phyloP scores from a whole-genome alignment of 345 rosid genomes.

The Camelina neglecta region DNA sequence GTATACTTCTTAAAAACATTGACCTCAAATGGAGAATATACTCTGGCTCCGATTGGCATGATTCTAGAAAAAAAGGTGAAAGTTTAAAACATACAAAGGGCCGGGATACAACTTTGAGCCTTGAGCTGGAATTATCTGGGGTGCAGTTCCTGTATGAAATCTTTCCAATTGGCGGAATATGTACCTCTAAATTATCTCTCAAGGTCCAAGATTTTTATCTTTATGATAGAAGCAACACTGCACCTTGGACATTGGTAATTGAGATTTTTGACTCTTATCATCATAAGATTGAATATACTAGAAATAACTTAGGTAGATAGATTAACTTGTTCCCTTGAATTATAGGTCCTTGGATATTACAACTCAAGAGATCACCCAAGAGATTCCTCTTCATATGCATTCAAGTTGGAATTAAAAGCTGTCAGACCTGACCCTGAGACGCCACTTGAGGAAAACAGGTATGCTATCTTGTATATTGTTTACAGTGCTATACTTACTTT shows the following conservation, averaged over 20 bases:
- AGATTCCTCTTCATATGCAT: slow-evolving; percentile 79
- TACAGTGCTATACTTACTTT: slow-evolving; percentile 6
- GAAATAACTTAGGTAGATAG: slow-evolving; percentile 7
- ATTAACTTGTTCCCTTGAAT: slow-evolving; percentile 36
- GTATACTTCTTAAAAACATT: slow-evolving; percentile 62
- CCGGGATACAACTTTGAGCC: slow-evolving; percentile 64
- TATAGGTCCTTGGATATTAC: slow-evolving; percentile 77
- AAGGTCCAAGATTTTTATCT: slow-evolving; percentile 73
- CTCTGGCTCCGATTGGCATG: slow-evolving; percentile 82
- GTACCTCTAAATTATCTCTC: slow-evolving; percentile 71
- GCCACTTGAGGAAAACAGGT: slow-evolving; percentile 98
- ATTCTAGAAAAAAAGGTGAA: slow-evolving; percentile 44
- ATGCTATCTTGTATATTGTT: slow-evolving; percentile 28
- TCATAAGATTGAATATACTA: slow-evolving; percentile 22
- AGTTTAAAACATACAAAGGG: slow-evolving; percentile 40
- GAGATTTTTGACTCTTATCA: slow-evolving; percentile 24
- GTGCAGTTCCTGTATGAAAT: slow-evolving; percentile 62
- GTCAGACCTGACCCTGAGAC: slow-evolving; percentile 85
- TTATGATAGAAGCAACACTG: slow-evolving; percentile 70
- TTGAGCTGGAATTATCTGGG: slow-evolving; percentile 74
- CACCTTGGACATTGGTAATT: slow-evolving; percentile 87
- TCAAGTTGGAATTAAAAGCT: slow-evolving; percentile 81
- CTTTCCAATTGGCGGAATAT: slow-evolving; percentile 66
- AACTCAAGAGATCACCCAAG: slow-evolving; percentile 88
- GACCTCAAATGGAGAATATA: slow-evolving; percentile 81